Conservation (phyloP, 2,329 filamentous ascomycete species). For the Epichloe sibirici region DNA sequence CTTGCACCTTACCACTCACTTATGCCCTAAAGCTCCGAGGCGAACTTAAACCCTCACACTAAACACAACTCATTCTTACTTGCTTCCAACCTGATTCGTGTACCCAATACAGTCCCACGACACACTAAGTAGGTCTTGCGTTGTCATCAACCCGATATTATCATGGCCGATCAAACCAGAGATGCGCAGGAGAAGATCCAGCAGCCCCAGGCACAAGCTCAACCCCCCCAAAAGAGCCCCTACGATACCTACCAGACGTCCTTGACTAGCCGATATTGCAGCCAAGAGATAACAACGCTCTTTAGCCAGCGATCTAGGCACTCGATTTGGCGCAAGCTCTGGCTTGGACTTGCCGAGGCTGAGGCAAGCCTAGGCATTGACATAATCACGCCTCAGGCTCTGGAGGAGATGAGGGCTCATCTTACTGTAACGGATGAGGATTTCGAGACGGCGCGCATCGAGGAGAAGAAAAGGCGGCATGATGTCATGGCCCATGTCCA, state of each 20-base stretch:
- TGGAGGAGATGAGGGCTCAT: slow-evolving; percentile 65
- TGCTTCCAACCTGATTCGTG: no score
- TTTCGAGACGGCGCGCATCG: slow-evolving; percentile 60
- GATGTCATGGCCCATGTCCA: slow-evolving; percentile 60
- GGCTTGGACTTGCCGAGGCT: slow-evolving; percentile 71
- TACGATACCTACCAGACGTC: slow-evolving; percentile 46
- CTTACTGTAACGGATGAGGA: slow-evolving; percentile 65
- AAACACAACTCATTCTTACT: no score
- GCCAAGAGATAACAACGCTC: slow-evolving; percentile 61
- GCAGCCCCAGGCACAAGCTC: slow-evolving; percentile 6
- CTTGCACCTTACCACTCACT: no score
- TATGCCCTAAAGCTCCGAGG: no score
- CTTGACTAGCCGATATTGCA: slow-evolving; percentile 61
- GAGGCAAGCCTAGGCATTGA: slow-evolving; percentile 71
- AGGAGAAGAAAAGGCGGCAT: slow-evolving; percentile 62
- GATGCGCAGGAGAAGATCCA: slow-evolving; percentile 5
- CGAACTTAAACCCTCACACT: no score
- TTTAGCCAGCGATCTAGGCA: slow-evolving; percentile 67
- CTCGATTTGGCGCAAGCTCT: slow-evolving; percentile 73
- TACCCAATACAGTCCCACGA: no score
- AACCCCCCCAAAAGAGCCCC: slow-evolving; percentile 6
- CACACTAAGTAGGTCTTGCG: no score
- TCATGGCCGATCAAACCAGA: slow-evolving; percentile 2
- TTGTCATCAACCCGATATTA: no score
- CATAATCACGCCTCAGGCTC: slow-evolving; percentile 57